Percentiles rank a stretch among this genome's conserved stretches.
Evolutionary conservation across 1,284 basidiomycete species (phyloP).

Genomic region (Pyrrhoderma noxium): DNA sequence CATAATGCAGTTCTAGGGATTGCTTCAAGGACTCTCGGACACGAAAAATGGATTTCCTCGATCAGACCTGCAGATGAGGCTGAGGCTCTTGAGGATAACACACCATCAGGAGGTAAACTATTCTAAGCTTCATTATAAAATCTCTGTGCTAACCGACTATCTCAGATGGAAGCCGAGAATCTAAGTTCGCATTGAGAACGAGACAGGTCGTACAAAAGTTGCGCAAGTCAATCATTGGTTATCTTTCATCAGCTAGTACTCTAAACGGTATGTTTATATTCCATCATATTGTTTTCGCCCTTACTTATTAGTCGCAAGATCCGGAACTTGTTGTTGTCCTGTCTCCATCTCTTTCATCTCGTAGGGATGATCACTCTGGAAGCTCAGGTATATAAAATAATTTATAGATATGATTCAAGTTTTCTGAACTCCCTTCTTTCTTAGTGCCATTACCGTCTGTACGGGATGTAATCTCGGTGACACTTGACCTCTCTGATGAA

Average conservation of each 20-base stretch:
- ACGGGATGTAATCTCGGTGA: slow-evolving; percentile 64
- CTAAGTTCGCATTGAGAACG: slow-evolving; percentile 52
- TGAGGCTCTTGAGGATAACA: slow-evolving; percentile 53
- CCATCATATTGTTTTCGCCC: neutral
- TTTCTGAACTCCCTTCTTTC: slow-evolving; percentile 18
- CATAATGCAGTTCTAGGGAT: slow-evolving; percentile 77
- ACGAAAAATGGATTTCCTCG: slow-evolving; percentile 48
- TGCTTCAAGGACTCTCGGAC: slow-evolving; percentile 69
- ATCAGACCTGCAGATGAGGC: slow-evolving; percentile 65
- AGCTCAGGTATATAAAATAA: slow-evolving; percentile 29
- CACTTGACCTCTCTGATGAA: slow-evolving; percentile 54
- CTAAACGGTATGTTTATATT: slow-evolving; percentile 44
- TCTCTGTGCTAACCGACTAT: slow-evolving; percentile 17
- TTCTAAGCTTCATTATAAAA: slow-evolving; percentile 3
- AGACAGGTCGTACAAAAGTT: slow-evolving; percentile 46
- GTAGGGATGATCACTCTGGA: slow-evolving; percentile 39
- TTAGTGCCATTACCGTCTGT: slow-evolving; percentile 71
- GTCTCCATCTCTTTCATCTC: slow-evolving; percentile 49
- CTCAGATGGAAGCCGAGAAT: slow-evolving; percentile 44
- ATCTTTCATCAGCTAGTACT: slow-evolving; percentile 61
- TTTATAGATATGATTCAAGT: slow-evolving; percentile 19
- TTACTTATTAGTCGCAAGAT: slow-evolving; percentile 31
- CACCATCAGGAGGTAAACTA: slow-evolving; percentile 44
- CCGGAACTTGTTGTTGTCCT: slow-evolving; percentile 60
- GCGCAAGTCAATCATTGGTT: slow-evolving; percentile 53